Evolutionary conservation across 2,329 filamentous ascomycete genomes (phyloP), one percentile per base, ranked within the genome.

Genomic region (Colletotrichum lentis): DNA sequence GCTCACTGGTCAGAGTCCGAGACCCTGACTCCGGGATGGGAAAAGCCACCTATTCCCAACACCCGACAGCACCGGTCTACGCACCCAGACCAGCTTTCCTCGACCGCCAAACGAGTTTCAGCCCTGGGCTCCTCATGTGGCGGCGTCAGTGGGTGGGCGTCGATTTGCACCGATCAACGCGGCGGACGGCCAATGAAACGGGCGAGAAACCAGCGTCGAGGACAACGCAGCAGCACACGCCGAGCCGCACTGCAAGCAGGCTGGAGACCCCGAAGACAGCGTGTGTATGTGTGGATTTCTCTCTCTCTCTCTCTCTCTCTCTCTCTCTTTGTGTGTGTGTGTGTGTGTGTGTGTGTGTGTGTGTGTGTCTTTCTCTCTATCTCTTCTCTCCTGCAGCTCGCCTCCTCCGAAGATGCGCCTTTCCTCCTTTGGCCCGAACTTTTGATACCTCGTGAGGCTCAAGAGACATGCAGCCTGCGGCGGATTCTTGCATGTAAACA

Each of bases 111-210:
- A 61, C 27, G 49, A 35, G 50, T 69, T 60, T 57, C 56, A 61
- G 50, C 44, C 62, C 20, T 59, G 43, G 12, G 22, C 27, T 53
- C 16, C 11, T 27, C 2, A 68, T 68, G 24, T 60, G 65, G 54
- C 50, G 65, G 54, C 43, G 49, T 60, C 31, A 22, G 49, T 35
- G 54, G 24, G 43, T n/a, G 54, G 24, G 43, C 20, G 55, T 22
- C 44, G 20, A 37, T 47, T 27, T 55, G 65, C 65, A 56, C 55
- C 46, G 65, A 60, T 68, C 39, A 49, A 44, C 55, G 39, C 44
- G 44, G 55, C 62, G 43, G 31, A 22, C 47, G 24, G 5, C 56
- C 55, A 69, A 56, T 69, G 66, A 69, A 69, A 69, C 66, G 47
- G 24, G 20, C 43, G 37, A 56, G 54, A 50, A 24, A 52, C 27